Conservation (phyloP, 768 basidiomycete genomes). For the Lactarius deliciosus region DNA sequence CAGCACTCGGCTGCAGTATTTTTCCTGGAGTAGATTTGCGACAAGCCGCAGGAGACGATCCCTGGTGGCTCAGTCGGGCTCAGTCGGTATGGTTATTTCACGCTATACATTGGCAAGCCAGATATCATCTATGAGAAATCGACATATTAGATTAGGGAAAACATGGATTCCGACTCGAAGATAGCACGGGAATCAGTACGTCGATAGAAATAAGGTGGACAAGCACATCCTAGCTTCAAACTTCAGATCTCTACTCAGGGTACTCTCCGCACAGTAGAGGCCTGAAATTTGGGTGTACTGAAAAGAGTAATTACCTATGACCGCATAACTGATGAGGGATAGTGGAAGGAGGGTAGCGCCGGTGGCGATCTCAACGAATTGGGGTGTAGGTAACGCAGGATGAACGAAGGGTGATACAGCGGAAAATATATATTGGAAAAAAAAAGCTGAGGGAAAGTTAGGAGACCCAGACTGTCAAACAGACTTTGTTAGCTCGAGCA, state of each 20-base stretch:
- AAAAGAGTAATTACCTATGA: not conserved
- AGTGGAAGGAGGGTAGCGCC: not conserved
- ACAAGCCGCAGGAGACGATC: not conserved
- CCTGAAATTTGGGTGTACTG: constrained; percentile 6
- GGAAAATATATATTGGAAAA: not conserved
- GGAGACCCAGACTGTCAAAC: constrained; percentile 45
- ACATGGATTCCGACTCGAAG: not conserved
- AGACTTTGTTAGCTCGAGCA: constrained; percentile 9
- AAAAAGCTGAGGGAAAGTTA: constrained; percentile 30
- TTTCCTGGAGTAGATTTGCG: no score
- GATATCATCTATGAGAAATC: not conserved
- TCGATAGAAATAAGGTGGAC: not conserved
- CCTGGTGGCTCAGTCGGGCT: not conserved
- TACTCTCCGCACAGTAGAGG: constrained; percentile 7
- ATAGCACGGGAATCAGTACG: not conserved
- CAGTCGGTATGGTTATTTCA: not conserved
- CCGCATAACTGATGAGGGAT: not conserved
- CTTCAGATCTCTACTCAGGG: constrained; percentile 15
- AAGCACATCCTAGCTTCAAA: not conserved
- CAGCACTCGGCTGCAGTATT: not conserved
- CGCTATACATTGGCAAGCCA: not conserved
- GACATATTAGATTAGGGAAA: not conserved
- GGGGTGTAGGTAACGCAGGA: not conserved
- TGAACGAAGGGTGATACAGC: not conserved
- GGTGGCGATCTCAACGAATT: not conserved